Evolutionary conservation across 257 asterid species (phyloP).

Genomic region (Primulina huaijiensis): DNA sequence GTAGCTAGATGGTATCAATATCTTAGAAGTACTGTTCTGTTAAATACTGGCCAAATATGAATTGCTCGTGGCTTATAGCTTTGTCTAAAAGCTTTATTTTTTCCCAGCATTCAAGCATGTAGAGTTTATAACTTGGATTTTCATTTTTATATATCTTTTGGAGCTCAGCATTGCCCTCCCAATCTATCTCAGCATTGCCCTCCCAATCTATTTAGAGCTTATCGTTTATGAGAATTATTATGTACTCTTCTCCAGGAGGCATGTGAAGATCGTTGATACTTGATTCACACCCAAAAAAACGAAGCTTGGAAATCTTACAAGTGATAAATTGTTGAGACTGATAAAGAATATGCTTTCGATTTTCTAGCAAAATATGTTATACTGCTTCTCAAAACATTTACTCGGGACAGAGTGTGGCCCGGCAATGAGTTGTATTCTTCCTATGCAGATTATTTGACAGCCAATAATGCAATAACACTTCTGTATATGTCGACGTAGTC

Average conservation of each 20-base stretch:
- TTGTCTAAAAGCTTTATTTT: neutral
- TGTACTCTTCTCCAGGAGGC: neutral
- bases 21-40: neutral
- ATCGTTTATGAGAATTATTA: neutral
- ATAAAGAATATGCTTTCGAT: neutral
- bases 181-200: neutral
- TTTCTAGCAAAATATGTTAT: neutral
- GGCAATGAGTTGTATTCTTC: neutral
- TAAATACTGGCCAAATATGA: constrained; percentile 1
- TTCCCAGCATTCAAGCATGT: neutral
- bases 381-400: neutral
- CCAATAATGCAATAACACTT: neutral
- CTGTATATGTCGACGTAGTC: neutral
- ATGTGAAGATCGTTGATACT: neutral
- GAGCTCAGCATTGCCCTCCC: neutral
- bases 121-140: neutral
- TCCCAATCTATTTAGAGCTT: neutral
- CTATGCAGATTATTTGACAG: neutral
- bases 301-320: neutral
- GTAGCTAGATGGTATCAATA: constrained; percentile 7
- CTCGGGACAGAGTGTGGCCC: neutral
- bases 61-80: neutral
- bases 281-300: neutral
- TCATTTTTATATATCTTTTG: neutral
- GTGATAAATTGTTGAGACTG: neutral